Conservation (phyloP, 306 rosid species). For the Senna tora region DNA sequence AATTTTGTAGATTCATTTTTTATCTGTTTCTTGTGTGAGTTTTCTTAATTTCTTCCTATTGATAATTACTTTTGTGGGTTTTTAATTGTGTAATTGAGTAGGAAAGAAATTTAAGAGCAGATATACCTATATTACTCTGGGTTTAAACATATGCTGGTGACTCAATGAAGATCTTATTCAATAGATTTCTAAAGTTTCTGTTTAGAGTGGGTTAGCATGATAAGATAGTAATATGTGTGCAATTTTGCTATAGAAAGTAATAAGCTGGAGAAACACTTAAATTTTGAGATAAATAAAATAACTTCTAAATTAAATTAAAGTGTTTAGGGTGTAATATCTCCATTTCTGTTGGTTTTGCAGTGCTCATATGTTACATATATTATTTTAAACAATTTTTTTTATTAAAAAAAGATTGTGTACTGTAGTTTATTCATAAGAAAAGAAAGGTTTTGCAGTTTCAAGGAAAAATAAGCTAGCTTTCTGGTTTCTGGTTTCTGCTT, state of each 20-base stretch:
- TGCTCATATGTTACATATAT: no score
- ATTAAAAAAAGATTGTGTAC: no score
- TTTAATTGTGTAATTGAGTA: not conserved
- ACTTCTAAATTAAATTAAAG: no score
- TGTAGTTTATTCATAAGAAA: no score
- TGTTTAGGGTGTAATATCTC: not conserved
- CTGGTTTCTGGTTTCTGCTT: no score
- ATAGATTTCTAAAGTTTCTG: not conserved
- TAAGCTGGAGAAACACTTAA: no score
- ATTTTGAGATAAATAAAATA: no score
- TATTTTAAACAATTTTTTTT: no score
- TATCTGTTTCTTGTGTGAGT: no score
- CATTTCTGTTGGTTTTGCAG: not conserved
- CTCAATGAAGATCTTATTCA: not conserved
- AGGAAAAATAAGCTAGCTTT: no score
- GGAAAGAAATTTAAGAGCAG: not conserved
- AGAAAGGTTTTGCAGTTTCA: not conserved
- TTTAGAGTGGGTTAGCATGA: not conserved
- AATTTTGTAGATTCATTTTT: constrained; percentile 21
- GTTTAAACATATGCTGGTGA: not conserved
- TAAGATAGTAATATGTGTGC: not conserved
- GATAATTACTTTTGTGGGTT: not conserved
- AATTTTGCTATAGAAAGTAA: no score
- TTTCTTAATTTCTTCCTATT: not conserved
- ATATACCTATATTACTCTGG: not conserved